Conservation (phyloP, 2,329 filamentous ascomycete species). For the Pseudogymnoascus sp. region DNA sequence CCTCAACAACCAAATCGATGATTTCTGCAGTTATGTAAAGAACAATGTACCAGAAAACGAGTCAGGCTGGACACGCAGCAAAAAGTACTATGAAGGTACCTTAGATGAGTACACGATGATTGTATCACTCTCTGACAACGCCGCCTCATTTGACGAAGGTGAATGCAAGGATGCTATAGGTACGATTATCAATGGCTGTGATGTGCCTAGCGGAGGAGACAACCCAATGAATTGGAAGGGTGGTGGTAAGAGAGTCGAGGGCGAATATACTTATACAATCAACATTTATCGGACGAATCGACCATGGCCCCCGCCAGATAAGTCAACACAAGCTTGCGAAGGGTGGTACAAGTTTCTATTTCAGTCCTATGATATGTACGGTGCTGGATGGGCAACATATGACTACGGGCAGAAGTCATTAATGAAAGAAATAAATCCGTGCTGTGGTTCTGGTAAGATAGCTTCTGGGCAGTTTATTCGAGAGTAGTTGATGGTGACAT, state of each 20-base stretch:
- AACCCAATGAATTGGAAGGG: conserved; percentile 30
- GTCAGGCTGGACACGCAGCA: conserved; percentile 19
- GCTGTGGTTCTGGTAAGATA: conserved; percentile 16
- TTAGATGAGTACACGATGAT: not conserved
- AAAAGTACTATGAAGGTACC: conserved; percentile 25
- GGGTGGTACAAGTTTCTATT: conserved; percentile 20
- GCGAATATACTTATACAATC: conserved; percentile 24
- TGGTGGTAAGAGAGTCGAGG: conserved; percentile 22
- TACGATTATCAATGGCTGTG: conserved; percentile 26
- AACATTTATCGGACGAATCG: conserved; percentile 18
- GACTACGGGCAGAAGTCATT: conserved; percentile 25
- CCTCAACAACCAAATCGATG: conserved; percentile 24
- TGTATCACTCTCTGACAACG: not conserved
- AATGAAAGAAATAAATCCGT: conserved; percentile 17
- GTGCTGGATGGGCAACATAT: conserved; percentile 23
- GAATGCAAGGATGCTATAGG: conserved; percentile 15
- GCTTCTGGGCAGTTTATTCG: not conserved
- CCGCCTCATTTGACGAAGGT: conserved; percentile 13
- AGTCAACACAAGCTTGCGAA: conserved; percentile 20
- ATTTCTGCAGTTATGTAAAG: conserved; percentile 24
- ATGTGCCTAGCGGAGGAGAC: conserved; percentile 18
- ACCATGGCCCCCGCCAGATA: conserved; percentile 22
- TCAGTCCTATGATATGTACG: conserved; percentile 21
- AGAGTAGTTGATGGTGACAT: not conserved
- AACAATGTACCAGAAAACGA: conserved; percentile 10